A percentile compares a stretch with the other conserved stretches of the same genome.
Evolutionary conservation across 208 protist genomes (phyloP).

Genomic region (Crithidia bombi): DNA sequence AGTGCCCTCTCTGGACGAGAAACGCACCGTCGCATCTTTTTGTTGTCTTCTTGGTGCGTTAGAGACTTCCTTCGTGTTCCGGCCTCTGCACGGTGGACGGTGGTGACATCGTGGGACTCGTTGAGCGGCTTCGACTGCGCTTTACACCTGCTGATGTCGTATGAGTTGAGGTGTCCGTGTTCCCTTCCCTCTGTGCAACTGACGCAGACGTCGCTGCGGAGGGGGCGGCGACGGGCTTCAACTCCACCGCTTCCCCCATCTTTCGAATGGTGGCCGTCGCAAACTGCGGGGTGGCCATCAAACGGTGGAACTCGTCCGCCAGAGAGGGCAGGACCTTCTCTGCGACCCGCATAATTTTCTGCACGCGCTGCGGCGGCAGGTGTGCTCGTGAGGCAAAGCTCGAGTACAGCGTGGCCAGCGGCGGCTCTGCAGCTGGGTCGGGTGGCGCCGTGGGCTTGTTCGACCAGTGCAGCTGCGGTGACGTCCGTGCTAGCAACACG

Average conservation of each 20-base stretch:
- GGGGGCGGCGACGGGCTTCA: neutral
- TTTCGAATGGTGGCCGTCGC: constrained; percentile 8
- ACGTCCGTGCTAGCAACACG: constrained; percentile 61
- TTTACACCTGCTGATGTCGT: neutral
- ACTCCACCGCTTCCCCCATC: constrained; percentile 15
- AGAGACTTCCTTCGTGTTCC: neutral
- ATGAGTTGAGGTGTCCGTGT: neutral
- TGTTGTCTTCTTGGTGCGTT: neutral
- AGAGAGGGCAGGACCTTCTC: constrained; percentile 35
- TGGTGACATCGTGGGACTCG: neutral
- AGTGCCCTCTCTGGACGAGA: too few species aligned
- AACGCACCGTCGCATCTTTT: too few species aligned
- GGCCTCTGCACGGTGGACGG: neutral
- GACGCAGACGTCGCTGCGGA: neutral
- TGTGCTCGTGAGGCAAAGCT: constrained; percentile 71
- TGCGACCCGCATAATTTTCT: constrained; percentile 60
- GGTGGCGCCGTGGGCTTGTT: constrained; percentile 32
- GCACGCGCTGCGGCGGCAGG: constrained; percentile 55
- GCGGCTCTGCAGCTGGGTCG: constrained; percentile 28
- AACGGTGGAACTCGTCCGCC: constrained; percentile 37
- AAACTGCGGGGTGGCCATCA: constrained; percentile 19
- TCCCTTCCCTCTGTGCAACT: neutral
- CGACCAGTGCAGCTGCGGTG: constrained; percentile 45
- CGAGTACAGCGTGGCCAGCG: constrained; percentile 46
- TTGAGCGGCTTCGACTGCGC: constrained; percentile 3